phyloP scores from a whole-genome alignment of 257 asterid species.

The Perilla frutescens region DNA sequence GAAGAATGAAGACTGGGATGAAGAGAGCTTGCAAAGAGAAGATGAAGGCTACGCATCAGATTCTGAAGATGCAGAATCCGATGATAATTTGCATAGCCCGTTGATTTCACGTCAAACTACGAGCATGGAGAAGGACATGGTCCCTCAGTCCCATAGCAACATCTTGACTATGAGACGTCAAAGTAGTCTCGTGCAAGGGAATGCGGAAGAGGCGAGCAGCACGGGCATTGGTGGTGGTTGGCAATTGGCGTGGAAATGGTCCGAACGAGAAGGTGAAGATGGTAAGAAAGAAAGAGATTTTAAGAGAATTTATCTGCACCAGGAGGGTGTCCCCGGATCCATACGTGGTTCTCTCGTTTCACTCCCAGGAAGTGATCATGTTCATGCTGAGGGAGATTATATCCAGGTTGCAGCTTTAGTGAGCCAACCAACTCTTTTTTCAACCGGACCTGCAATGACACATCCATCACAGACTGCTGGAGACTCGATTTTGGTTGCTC shows the following conservation, averaged over 20 bases:
- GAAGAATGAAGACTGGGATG: slow-evolving; percentile 74
- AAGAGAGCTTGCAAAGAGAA: slow-evolving; percentile 67
- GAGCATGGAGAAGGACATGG: slow-evolving; percentile 56
- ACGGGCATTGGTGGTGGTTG: slow-evolving; percentile 87
- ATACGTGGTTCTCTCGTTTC: slow-evolving; percentile 76
- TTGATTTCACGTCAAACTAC: slow-evolving; percentile 78
- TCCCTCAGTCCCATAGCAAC: slow-evolving; percentile 54
- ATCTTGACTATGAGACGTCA: slow-evolving; percentile 52
- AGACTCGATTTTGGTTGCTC: slow-evolving; percentile 58
- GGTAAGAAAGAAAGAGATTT: slow-evolving; percentile 71
- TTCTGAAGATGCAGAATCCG: slow-evolving; percentile 49
- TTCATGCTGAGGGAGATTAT: slow-evolving; percentile 53
- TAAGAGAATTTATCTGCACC: slow-evolving; percentile 72
- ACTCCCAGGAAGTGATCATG: slow-evolving; percentile 57
- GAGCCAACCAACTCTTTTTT: slow-evolving; percentile 74
- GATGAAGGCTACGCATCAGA: slow-evolving; percentile 57
- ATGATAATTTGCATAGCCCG: slow-evolving; percentile 68
- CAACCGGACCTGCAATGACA: slow-evolving; percentile 73
- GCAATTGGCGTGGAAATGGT: slow-evolving; percentile 87
- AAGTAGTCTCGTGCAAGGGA: slow-evolving; percentile 58
- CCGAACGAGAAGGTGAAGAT: slow-evolving; percentile 67
- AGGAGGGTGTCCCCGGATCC: slow-evolving; percentile 60
- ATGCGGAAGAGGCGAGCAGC: slow-evolving; percentile 54
- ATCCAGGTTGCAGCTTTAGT: slow-evolving; percentile 79
- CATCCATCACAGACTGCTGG: slow-evolving; percentile 63